These are phyloP conservation scores for Amborella trichopoda DNA, from an alignment of 164 flowering plant genomes.

Conservation along the genomic window DNA sequence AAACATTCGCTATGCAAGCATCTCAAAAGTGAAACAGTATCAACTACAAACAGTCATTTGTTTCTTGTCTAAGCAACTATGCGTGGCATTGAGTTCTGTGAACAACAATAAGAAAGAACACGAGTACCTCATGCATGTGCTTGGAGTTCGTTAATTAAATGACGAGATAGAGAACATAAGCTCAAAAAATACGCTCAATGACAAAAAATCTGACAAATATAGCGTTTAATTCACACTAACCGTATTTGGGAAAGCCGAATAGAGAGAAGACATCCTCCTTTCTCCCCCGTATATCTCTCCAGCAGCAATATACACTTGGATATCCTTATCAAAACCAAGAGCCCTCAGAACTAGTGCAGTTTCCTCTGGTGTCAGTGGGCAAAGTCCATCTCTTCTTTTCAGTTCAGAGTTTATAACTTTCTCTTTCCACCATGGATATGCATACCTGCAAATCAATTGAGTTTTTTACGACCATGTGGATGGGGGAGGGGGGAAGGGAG, in stretches of 20 bases:
- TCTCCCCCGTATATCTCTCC: slow-evolving; percentile 87
- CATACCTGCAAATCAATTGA: slow-evolving; percentile 38
- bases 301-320: slow-evolving; percentile 79
- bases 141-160: too few relatives aligned
- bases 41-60: too few relatives aligned
- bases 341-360: slow-evolving; percentile 68
- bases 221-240: slow-evolving; percentile 27
- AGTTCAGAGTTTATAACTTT: slow-evolving; percentile 66
- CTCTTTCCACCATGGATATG: slow-evolving; percentile 98
- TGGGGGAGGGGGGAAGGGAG: too few relatives aligned
- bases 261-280: slow-evolving; percentile 52
- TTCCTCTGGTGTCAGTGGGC: slow-evolving; percentile 94
- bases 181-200: too few relatives aligned
- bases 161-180: too few relatives aligned
- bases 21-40: too few relatives aligned
- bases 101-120: too few relatives aligned
- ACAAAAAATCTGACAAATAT: too few relatives aligned
- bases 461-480: neutral
- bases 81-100: too few relatives aligned
- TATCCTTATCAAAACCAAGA: slow-evolving; percentile 49
- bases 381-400: slow-evolving; percentile 78
- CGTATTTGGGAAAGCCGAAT: slow-evolving; percentile 53
- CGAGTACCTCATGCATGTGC: too few relatives aligned
- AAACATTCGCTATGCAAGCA: too few relatives aligned
- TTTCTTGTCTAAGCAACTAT: too few relatives aligned